Conservation (phyloP, 108 stramenopile species). For the Conticribra guillardii region DNA sequence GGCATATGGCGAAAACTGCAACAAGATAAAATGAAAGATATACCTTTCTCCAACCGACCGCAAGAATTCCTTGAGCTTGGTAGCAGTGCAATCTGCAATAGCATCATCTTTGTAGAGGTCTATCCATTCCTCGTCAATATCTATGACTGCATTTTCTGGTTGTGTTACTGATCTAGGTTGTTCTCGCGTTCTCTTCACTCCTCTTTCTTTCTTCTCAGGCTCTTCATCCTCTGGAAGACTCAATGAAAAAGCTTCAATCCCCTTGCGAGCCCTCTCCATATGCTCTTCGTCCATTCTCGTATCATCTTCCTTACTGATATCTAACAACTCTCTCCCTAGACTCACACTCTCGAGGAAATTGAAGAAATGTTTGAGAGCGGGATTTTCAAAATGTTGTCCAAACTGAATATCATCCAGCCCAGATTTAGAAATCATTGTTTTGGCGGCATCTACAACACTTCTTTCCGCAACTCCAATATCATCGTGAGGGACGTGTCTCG, state of each 20-base stretch:
- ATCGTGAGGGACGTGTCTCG: conserved; percentile 13
- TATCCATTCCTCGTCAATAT: conserved; percentile 64
- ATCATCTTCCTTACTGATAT: conserved; percentile 30
- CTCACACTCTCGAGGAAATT: conserved; percentile 71
- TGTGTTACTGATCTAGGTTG: conserved; percentile 5
- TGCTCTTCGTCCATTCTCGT: conserved; percentile 44
- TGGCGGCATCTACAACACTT: conserved; percentile 61
- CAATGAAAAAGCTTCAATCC: conserved; percentile 58
- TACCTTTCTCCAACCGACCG: conserved; percentile 60
- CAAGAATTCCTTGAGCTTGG: conserved; percentile 65
- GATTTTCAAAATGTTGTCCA: conserved; percentile 56
- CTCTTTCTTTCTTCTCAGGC: conserved; percentile 7
- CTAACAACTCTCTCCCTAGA: conserved; percentile 47
- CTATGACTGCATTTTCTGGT: conserved; percentile 7
- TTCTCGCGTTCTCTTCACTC: conserved; percentile 48
- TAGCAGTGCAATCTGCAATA: conserved; percentile 41
- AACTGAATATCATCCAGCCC: conserved; percentile 55
- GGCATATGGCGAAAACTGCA: background rate
- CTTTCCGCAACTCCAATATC: conserved; percentile 43
- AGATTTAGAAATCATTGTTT: conserved; percentile 55
- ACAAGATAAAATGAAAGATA: background rate
- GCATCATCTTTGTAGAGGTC: conserved; percentile 48
- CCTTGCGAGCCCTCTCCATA: conserved; percentile 44
- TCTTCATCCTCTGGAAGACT: conserved; percentile 60
- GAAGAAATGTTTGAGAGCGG: conserved; percentile 65